These are phyloP conservation scores for Trifolium pratense DNA, from an alignment of 306 rosid genomes.

Conservation along the genomic window DNA sequence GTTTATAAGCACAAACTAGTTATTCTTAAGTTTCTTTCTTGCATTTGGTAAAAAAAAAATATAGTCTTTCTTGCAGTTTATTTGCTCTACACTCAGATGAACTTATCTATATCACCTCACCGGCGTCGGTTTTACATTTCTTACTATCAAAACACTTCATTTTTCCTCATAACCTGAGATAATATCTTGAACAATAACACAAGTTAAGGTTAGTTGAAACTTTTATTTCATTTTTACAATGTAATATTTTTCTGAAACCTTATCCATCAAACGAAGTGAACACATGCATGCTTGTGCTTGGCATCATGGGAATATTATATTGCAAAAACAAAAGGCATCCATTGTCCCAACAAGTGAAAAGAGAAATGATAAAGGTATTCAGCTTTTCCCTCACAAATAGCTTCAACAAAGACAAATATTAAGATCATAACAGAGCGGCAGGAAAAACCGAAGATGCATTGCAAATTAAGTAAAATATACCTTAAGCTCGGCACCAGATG, in stretches of 20 bases:
- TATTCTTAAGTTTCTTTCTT: too few relatives aligned
- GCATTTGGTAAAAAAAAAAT: too few relatives aligned
- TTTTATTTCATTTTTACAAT: background rate
- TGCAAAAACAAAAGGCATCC: constrained; percentile 10
- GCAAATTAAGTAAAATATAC: constrained; percentile 47
- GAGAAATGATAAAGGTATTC: background rate
- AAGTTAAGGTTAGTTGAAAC: background rate
- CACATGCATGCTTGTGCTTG: background rate
- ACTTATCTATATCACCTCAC: constrained; percentile 1
- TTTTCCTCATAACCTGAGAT: constrained; percentile 15
- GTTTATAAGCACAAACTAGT: too few relatives aligned
- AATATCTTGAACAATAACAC: constrained; percentile 21
- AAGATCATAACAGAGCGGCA: constrained; percentile 12
- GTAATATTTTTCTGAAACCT: constrained; percentile 1
- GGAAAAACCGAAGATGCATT: background rate
- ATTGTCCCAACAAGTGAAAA: background rate
- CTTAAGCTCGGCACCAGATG: constrained; percentile 99
- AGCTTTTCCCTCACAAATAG: constrained; percentile 1
- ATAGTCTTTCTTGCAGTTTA: too few relatives aligned
- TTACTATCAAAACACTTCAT: constrained; percentile 14
- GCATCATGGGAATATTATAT: background rate
- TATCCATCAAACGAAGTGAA: constrained; percentile 1
- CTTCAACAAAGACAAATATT: constrained; percentile 4
- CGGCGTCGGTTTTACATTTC: background rate
- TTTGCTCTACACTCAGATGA: constrained; percentile 14